Evolutionary conservation across 2,329 filamentous ascomycete species (phyloP).

Genomic region (Colletotrichum aenigma): DNA sequence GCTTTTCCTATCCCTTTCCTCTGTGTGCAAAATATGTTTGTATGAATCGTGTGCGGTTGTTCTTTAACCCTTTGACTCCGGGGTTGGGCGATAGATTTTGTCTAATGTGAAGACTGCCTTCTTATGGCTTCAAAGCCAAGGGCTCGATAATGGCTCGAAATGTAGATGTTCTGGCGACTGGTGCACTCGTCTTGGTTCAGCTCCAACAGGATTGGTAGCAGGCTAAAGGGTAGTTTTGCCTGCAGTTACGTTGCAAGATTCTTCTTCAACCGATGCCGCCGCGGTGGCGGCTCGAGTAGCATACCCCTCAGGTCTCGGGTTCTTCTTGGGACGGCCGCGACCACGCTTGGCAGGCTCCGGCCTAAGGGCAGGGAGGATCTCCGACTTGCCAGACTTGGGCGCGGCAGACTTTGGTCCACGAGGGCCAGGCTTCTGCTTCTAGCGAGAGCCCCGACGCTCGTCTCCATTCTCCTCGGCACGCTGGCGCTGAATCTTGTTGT

Average conservation of each 20-base stretch:
- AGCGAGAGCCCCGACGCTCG: slow-evolving; percentile 22
- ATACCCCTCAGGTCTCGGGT: background rate
- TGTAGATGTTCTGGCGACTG: background rate
- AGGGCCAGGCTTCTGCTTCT: background rate
- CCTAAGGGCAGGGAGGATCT: background rate
- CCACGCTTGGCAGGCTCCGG: background rate
- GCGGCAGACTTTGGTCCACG: background rate
- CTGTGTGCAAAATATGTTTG: background rate
- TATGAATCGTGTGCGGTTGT: background rate
- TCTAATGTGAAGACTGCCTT: background rate
- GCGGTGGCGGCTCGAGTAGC: background rate
- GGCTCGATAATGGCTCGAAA: background rate
- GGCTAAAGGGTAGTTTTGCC: background rate
- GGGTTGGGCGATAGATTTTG: background rate
- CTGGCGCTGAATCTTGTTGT: slow-evolving; percentile 18
- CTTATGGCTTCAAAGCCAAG: background rate
- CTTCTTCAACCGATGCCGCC: background rate
- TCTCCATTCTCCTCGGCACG: slow-evolving; percentile 17
- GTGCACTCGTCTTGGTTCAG: background rate
- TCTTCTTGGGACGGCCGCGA: background rate
- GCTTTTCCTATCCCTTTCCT: background rate
- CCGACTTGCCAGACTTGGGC: background rate
- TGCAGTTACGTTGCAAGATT: background rate
- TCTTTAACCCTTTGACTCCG: background rate
- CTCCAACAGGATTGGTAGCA: background rate